phyloP scores from a whole-genome alignment of 352 stramenopile species.

The Globisporangium nunn region DNA sequence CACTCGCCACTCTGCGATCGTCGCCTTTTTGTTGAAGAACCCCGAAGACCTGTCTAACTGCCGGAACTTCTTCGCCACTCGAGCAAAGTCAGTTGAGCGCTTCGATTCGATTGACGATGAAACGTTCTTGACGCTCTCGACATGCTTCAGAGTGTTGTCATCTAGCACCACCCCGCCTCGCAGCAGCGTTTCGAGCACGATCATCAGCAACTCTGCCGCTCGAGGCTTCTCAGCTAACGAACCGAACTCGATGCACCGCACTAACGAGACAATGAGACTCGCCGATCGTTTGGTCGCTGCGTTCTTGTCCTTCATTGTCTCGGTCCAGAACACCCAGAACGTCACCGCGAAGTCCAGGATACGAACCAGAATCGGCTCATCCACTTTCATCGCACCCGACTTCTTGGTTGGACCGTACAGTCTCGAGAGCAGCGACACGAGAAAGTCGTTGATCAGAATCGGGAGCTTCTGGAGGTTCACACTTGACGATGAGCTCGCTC shows the following conservation, averaged over 20 bases:
- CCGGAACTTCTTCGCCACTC: slow-evolving; percentile 58
- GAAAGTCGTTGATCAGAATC: slow-evolving; percentile 65
- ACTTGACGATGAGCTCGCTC: slow-evolving; percentile 12
- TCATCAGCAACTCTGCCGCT: slow-evolving; percentile 64
- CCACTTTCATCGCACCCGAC: slow-evolving; percentile 15
- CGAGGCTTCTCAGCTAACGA: slow-evolving; percentile 49
- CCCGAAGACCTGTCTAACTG: slow-evolving; percentile 39
- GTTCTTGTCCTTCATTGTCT: slow-evolving; percentile 37
- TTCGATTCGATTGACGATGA: slow-evolving; percentile 50
- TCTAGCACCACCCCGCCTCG: slow-evolving; percentile 42
- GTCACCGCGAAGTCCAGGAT: slow-evolving; percentile 65
- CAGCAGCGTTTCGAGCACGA: slow-evolving; percentile 44
- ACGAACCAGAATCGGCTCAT: slow-evolving; percentile 49
- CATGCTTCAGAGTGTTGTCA: slow-evolving; percentile 30
- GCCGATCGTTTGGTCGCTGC: slow-evolving; percentile 48
- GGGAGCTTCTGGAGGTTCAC: slow-evolving; percentile 60
- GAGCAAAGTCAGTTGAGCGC: slow-evolving; percentile 57
- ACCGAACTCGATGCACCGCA: slow-evolving; percentile 44
- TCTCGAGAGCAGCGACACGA: slow-evolving; percentile 39
- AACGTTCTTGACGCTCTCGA: slow-evolving; percentile 49
- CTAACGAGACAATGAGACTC: slow-evolving; percentile 39
- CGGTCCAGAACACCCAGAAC: slow-evolving; percentile 71
- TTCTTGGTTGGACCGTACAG: slow-evolving; percentile 29
- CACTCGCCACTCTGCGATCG: slow-evolving; percentile 13
- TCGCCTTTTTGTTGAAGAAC: slow-evolving; percentile 45